Evolutionary conservation across 2,329 filamentous ascomycete genomes (phyloP).

Genomic region (Myriosclerotinia duriaeana): DNA sequence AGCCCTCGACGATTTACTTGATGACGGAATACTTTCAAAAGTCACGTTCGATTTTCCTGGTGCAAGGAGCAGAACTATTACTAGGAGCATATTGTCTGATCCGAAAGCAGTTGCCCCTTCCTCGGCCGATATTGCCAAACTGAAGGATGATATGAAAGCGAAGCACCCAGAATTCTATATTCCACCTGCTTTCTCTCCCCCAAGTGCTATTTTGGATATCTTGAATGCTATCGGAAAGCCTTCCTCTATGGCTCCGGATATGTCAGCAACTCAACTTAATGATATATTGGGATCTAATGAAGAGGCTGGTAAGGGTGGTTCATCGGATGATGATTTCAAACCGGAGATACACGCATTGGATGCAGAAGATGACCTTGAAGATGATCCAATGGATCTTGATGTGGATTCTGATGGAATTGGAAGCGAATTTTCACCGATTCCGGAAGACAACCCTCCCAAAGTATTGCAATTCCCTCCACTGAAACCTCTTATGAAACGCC

Average conservation of each 20-base stretch:
- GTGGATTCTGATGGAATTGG: slow-evolving; percentile 18
- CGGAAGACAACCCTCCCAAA: neutral
- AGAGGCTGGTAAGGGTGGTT: neutral
- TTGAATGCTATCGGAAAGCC: slow-evolving; percentile 26
- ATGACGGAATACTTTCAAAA: slow-evolving; percentile 28
- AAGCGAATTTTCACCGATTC: slow-evolving; percentile 12
- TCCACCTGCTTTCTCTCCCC: slow-evolving; percentile 34
- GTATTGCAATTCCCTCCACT: neutral
- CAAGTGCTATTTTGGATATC: slow-evolving; percentile 28
- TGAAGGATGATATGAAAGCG: slow-evolving; percentile 32
- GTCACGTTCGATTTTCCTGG: slow-evolving; percentile 12
- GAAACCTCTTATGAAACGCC: neutral
- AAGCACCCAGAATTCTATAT: slow-evolving; percentile 35
- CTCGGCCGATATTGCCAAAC: slow-evolving; percentile 21
- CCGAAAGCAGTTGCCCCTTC: neutral
- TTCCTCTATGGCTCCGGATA: neutral
- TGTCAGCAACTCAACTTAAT: neutral
- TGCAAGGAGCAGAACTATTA: slow-evolving; percentile 15
- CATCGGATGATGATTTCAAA: slow-evolving; percentile 22
- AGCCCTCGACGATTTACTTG: slow-evolving; percentile 34
- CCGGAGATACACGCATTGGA: slow-evolving; percentile 5
- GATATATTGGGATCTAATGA: slow-evolving; percentile 13
- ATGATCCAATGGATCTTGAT: slow-evolving; percentile 15
- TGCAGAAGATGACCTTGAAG: slow-evolving; percentile 6
- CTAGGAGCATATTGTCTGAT: slow-evolving; percentile 18